Conservation (phyloP, 352 stramenopile species). For the Peronosclerospora sorghi region DNA sequence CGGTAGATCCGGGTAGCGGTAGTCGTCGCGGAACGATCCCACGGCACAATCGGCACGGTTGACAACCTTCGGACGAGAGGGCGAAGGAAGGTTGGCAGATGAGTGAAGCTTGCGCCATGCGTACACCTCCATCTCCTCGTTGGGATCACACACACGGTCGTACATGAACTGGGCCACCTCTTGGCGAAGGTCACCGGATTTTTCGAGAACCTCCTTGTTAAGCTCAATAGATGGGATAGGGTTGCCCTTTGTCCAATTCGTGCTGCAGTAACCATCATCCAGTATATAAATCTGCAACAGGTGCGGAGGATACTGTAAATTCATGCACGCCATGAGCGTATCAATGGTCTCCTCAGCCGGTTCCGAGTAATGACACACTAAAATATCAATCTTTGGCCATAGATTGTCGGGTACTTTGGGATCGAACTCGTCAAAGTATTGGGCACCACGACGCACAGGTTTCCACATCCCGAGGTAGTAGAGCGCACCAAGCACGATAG, state of each 20-base stretch:
- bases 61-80: slow-evolving; percentile 57
- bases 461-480: slow-evolving; percentile 89
- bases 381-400: slow-evolving; percentile 77
- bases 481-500: slow-evolving; percentile 51
- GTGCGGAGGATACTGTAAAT: slow-evolving; percentile 80
- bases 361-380: slow-evolving; percentile 77
- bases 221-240: slow-evolving; percentile 54
- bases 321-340: slow-evolving; percentile 81
- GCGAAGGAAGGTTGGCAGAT: slow-evolving; percentile 65
- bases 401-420: slow-evolving; percentile 68
- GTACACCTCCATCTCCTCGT: slow-evolving; percentile 83
- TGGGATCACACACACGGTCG: slow-evolving; percentile 75
- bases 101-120: slow-evolving; percentile 80
- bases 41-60: slow-evolving; percentile 65
- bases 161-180: slow-evolving; percentile 86
- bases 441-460: slow-evolving; percentile 68
- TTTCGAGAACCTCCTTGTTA: slow-evolving; percentile 71
- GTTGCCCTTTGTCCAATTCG: slow-evolving; percentile 76
- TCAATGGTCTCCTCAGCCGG: slow-evolving; percentile 78
- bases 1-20: slow-evolving; percentile 69
- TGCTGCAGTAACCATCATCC: slow-evolving; percentile 75
- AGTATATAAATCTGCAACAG: slow-evolving; percentile 79
- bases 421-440: slow-evolving; percentile 85
- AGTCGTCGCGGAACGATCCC: slow-evolving; percentile 78
- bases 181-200: slow-evolving; percentile 63